Evolutionary conservation across 2,329 filamentous ascomycete species (phyloP), one percentile per base, ranked within the genome.

Genomic region (Curvularia sp.): DNA sequence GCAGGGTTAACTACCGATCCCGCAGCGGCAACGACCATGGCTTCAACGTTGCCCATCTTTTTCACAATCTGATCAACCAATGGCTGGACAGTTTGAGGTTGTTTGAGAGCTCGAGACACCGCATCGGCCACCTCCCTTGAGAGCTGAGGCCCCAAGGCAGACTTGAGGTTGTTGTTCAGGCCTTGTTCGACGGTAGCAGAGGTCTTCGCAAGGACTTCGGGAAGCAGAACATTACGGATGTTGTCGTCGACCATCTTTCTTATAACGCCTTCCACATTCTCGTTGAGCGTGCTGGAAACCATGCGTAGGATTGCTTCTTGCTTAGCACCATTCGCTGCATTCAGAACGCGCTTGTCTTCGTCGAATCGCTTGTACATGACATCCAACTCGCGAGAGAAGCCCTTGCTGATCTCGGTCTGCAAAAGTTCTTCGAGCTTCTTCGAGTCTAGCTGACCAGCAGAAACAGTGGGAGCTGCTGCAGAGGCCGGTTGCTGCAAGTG

Each of bases 201-300:
- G 13, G 91, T 87, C 42, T 88, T 83, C 51, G 88, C 84, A 41
- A 88, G 85, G 56, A 98, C 81, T 31, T 88, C 83, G 10, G 95
- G 94, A 52, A 97, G 82, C 44, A 97, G 86, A 13, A 88, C 84
- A 55, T 88, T 84, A 61, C 91, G 86, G 64, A 97, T 91, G 75
- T 90, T 90, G 48, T 88, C 84, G 47, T 87, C 86, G 50, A 97
- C 88, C 66, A 96, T 91, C 60, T 87, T 88, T 60, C 88, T 84
- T 38, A 97, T 84, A 22, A 91, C 91, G 69, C 90, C 88, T 76
- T 92, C 88, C 24, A 91, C 86, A 56, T 91, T 91, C 60, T 89
- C 87, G 10, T 86, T 86, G 44, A 92, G 77, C 2, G 89, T 90
- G 61, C 82, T 85, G 1, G 88, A 90, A 4, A 91, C 86, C 53